These are phyloP conservation scores for Eucalyptus erythrocorys DNA, from an alignment of 345 rosid genomes.

Conservation along the genomic window DNA sequence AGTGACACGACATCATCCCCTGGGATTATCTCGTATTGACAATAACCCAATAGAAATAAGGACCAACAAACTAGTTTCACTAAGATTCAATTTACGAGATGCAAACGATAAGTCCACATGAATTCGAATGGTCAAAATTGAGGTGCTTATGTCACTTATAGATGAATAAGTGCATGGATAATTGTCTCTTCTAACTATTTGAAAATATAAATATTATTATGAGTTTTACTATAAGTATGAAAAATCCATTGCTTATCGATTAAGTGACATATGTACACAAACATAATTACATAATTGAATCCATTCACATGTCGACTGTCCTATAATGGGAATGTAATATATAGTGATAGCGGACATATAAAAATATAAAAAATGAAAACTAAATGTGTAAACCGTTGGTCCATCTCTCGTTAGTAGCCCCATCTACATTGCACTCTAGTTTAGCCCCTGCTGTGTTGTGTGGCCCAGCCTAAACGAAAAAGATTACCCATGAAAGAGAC, in stretches of 20 bases:
- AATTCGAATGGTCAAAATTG: background rate
- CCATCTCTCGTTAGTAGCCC: background rate
- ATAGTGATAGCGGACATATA: background rate
- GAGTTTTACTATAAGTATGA: background rate
- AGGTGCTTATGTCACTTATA: background rate
- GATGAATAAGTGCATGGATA: background rate
- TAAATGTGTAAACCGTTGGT: background rate
- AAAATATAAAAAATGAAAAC: background rate
- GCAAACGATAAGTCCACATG: background rate
- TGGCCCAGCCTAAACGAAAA: background rate
- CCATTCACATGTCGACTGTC: background rate
- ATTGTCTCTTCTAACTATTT: background rate
- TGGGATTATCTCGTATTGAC: background rate
- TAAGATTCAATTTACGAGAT: background rate
- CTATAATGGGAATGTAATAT: background rate
- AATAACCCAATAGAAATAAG: background rate
- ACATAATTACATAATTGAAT: background rate
- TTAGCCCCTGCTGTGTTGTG: background rate
- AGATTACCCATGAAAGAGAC: background rate
- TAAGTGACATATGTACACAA: background rate
- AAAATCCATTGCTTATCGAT: background rate
- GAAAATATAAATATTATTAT: background rate
- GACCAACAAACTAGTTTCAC: background rate
- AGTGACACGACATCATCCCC: background rate
- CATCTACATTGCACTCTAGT: background rate